Evolutionary conservation across 345 rosid species (phyloP).

Genomic region (Murraya koenigii): DNA sequence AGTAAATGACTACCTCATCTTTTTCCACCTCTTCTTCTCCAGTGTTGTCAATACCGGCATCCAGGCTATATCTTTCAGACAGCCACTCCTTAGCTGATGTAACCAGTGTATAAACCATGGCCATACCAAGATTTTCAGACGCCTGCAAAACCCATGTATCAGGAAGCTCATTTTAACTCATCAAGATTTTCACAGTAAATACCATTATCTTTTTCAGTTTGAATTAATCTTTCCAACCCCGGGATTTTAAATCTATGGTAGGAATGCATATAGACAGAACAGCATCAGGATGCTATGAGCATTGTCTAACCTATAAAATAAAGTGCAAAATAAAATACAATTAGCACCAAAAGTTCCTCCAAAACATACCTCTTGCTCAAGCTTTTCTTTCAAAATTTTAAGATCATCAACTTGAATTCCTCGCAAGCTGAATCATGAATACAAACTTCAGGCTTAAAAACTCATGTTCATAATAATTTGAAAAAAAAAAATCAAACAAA

Average conservation of each 20-base stretch:
- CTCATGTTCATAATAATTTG: neutral
- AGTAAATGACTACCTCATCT: constrained; percentile 59
- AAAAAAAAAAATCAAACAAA: neutral
- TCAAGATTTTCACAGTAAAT: too few species aligned
- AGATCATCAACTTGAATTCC: constrained; percentile 79
- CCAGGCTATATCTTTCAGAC: constrained; percentile 71
- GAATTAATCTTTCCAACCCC: neutral
- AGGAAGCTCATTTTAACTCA: neutral
- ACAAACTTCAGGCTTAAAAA: constrained; percentile 6
- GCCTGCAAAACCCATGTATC: constrained; percentile 48
- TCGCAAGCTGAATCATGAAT: constrained; percentile 53
- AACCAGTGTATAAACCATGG: constrained; percentile 89
- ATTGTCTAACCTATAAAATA: neutral
- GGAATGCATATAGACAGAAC: neutral
- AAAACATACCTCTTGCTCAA: constrained; percentile 74
- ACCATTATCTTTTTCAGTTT: neutral
- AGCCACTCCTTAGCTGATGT: constrained; percentile 93
- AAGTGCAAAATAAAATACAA: neutral
- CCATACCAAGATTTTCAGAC: constrained; percentile 94
- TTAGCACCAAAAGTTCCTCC: neutral
- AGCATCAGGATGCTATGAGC: neutral
- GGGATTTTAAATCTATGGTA: neutral
- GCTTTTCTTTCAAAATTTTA: constrained; percentile 74
- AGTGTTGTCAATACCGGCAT: constrained; percentile 34
- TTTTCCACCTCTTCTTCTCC: constrained; percentile 62